Evolutionary conservation across 1,284 basidiomycete species (phyloP).

Genomic region (Irpex rosettiformis): DNA sequence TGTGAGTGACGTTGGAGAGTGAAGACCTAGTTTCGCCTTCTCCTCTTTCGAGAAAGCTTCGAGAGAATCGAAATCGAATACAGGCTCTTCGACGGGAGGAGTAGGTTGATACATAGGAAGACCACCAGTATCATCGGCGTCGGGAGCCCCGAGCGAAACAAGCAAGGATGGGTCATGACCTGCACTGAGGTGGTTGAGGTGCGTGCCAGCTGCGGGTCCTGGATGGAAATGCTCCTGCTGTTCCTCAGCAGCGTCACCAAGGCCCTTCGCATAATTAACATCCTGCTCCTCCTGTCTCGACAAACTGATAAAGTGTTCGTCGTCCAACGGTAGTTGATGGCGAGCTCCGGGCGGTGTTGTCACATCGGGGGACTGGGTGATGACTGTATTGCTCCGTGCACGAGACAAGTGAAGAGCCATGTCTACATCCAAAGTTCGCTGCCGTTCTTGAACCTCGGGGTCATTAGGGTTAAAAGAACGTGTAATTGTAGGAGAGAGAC

Average conservation of each 20-base stretch:
- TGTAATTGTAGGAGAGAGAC: slow-evolving; percentile 60
- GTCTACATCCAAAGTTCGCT: slow-evolving; percentile 82
- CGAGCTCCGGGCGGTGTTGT: slow-evolving; percentile 17
- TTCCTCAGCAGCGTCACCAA: slow-evolving; percentile 22
- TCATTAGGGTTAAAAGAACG: slow-evolving; percentile 66
- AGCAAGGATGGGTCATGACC: slow-evolving; percentile 49
- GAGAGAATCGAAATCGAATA: slow-evolving; percentile 77
- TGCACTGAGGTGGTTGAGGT: slow-evolving; percentile 36
- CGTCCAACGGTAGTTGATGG: slow-evolving; percentile 19
- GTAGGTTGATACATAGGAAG: slow-evolving; percentile 62
- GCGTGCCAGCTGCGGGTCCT: slow-evolving; percentile 26
- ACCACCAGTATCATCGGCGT: slow-evolving; percentile 35
- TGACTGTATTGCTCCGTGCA: slow-evolving; percentile 65
- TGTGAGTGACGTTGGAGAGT: slow-evolving; percentile 32
- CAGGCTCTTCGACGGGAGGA: slow-evolving; percentile 33
- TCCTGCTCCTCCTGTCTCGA: slow-evolving; percentile 45
- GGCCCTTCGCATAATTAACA: slow-evolving; percentile 39
- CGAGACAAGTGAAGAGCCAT: slow-evolving; percentile 81
- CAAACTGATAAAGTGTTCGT: slow-evolving; percentile 33
- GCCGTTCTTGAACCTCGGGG: slow-evolving; percentile 69
- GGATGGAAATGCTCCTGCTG: slow-evolving; percentile 23
- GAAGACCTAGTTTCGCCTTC: slow-evolving; percentile 54
- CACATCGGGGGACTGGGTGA: slow-evolving; percentile 23
- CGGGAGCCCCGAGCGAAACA: slow-evolving; percentile 27
- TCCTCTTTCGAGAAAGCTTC: slow-evolving; percentile 80